Conservation (phyloP, 2,329 filamentous ascomycete genomes). For the Ophiocordyceps sinensis region DNA sequence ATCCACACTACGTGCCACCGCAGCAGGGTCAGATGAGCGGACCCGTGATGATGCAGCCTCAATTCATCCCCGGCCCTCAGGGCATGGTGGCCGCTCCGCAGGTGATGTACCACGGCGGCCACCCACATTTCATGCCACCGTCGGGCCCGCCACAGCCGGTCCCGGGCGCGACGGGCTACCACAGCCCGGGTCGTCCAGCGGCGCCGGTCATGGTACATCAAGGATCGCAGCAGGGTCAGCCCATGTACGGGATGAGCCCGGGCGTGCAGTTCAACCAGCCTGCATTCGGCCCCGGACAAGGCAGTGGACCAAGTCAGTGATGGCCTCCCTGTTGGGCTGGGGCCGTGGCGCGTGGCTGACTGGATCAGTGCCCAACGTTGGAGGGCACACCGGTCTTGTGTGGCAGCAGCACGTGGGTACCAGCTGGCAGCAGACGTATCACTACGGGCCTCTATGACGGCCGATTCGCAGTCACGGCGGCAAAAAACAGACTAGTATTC, state of each 20-base stretch:
- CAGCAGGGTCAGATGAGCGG: slow-evolving; percentile 58
- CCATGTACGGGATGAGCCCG: slow-evolving; percentile 61
- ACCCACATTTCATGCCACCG: slow-evolving; percentile 49
- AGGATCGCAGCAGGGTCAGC: slow-evolving; percentile 83
- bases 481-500: slow-evolving; percentile 31
- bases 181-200: slow-evolving; percentile 67
- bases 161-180: slow-evolving; percentile 61
- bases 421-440: slow-evolving; percentile 51
- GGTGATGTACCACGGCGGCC: slow-evolving; percentile 66
- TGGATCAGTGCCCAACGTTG: slow-evolving; percentile 41
- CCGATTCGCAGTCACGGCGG: slow-evolving; percentile 39
- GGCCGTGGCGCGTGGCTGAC: slow-evolving; percentile 18
- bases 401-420: slow-evolving; percentile 51
- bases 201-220: slow-evolving; percentile 93
- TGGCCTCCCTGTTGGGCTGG: slow-evolving; percentile 2
- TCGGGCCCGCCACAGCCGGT: slow-evolving; percentile 41
- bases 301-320: slow-evolving; percentile 55
- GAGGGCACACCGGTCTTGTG: slow-evolving; percentile 43
- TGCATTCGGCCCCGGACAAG: slow-evolving; percentile 55
- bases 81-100: slow-evolving; percentile 56
- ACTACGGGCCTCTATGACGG: slow-evolving; percentile 44
- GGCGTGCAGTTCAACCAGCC: slow-evolving; percentile 63
- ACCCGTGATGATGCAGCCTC: slow-evolving; percentile 71
- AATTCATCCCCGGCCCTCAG: slow-evolving; percentile 63
- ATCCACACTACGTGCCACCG: slow-evolving; percentile 53